Conservation (phyloP, 179 eudicot genomes). For the Beta macrorhiza region DNA sequence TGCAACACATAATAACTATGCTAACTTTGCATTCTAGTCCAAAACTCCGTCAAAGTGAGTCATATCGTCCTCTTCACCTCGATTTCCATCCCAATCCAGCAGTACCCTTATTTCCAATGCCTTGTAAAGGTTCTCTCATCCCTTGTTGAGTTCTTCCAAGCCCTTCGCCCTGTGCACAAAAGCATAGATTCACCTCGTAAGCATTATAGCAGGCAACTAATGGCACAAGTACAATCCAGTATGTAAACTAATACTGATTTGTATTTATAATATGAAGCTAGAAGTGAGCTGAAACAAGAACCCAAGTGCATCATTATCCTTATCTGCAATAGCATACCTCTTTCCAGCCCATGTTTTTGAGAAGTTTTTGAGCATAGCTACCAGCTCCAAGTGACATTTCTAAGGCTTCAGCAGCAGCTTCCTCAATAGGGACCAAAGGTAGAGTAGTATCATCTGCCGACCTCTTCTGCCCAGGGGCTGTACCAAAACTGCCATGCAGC, state of each 20-base stretch:
- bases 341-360: constrained; percentile 96
- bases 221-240: neutral
- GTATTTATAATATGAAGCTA: neutral
- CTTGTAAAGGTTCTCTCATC: constrained; percentile 61
- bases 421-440: constrained; percentile 39
- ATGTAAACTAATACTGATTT: neutral
- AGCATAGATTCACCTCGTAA: neutral
- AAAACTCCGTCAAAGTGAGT: neutral
- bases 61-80: neutral
- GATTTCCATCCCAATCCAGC: constrained; percentile 77
- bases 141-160: constrained; percentile 78
- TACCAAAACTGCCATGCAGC: constrained; percentile 80
- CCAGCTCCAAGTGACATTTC: constrained; percentile 80
- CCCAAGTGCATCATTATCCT: neutral
- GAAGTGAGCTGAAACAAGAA: neutral
- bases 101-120: constrained; percentile 78
- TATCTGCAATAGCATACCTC: constrained; percentile 45
- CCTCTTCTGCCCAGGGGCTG: constrained; percentile 79
- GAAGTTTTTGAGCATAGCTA: constrained; percentile 78
- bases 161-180: constrained; percentile 56
- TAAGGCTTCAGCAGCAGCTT: constrained; percentile 79
- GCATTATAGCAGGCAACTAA: neutral
- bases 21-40: too few relatives aligned
- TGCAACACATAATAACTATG: too few relatives aligned
- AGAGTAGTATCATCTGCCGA: constrained; percentile 29